These are phyloP conservation scores for Lactuca saligna DNA, from an alignment of 129 eudicot genomes.

Conservation along the genomic window DNA sequence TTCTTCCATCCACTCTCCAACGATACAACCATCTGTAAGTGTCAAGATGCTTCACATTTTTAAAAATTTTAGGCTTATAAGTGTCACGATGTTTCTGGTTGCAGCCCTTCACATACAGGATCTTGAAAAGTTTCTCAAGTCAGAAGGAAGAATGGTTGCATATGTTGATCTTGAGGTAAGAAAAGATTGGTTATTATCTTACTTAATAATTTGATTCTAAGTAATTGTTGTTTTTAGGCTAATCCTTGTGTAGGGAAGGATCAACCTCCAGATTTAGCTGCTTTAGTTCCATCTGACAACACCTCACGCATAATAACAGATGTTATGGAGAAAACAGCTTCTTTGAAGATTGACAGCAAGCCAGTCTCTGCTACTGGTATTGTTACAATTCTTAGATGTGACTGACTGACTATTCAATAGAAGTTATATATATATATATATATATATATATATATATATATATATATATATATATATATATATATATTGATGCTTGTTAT, in stretches of 20 bases:
- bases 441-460: no score
- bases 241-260: constrained; percentile 92
- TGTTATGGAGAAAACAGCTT: constrained; percentile 40
- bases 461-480: no score
- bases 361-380: constrained; percentile 45
- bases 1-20: constrained; percentile 93
- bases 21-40: constrained; percentile 79
- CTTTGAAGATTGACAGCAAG: constrained; percentile 40
- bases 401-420: no score
- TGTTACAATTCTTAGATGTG: background rate
- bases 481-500: background rate
- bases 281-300: constrained; percentile 73
- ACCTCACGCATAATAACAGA: constrained; percentile 36
- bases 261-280: constrained; percentile 94
- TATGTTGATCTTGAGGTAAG: constrained; percentile 92
- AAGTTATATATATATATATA: no score
- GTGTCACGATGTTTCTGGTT: constrained; percentile 23
- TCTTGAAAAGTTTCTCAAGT: constrained; percentile 73
- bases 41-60: background rate
- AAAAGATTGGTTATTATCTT: constrained; percentile 6
- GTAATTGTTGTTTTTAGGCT: constrained; percentile 53
- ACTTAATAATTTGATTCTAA: background rate
- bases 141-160: constrained; percentile 69
- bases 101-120: constrained; percentile 62
- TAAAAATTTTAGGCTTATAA: background rate